A percentile compares a stretch with the other conserved stretches of the same genome.
phyloP scores from a whole-genome alignment of 495 filamentous ascomycete genomes.

The Filosporella fistucella region DNA sequence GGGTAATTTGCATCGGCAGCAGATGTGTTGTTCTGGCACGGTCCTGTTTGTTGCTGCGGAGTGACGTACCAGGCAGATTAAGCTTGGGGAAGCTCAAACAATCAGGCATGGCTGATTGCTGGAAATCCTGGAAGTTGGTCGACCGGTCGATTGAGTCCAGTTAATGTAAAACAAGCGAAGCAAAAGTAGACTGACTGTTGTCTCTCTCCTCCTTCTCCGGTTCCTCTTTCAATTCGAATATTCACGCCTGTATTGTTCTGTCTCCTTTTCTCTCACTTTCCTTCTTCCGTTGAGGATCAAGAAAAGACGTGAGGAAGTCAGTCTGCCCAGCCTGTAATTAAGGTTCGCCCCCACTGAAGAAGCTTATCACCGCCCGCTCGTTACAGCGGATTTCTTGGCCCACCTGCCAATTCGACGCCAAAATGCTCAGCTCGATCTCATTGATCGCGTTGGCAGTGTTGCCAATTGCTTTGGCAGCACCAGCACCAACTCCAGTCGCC shows the following conservation, averaged over 20 bases:
- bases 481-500: conserved; percentile 16
- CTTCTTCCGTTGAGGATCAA: no score
- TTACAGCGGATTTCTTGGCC: not conserved
- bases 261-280: not conserved
- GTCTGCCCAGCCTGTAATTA: no score
- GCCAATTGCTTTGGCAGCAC: conserved; percentile 16
- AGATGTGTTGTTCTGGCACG: not conserved
- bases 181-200: no score
- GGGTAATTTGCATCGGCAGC: no score
- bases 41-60: not conserved
- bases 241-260: not conserved
- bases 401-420: not conserved
- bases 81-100: not conserved
- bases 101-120: not conserved
- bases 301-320: no score
- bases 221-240: not conserved
- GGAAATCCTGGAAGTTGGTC: not conserved
- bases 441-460: conserved; percentile 9
- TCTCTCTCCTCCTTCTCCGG: no score
- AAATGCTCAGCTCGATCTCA: not conserved
- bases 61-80: not conserved
- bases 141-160: not conserved
- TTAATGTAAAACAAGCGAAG: no score
- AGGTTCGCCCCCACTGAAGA: not conserved
- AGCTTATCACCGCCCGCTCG: not conserved